Evolutionary conservation across 805 yeast genomes (phyloP).

Genomic region (Kazachstania kunashirensis): DNA sequence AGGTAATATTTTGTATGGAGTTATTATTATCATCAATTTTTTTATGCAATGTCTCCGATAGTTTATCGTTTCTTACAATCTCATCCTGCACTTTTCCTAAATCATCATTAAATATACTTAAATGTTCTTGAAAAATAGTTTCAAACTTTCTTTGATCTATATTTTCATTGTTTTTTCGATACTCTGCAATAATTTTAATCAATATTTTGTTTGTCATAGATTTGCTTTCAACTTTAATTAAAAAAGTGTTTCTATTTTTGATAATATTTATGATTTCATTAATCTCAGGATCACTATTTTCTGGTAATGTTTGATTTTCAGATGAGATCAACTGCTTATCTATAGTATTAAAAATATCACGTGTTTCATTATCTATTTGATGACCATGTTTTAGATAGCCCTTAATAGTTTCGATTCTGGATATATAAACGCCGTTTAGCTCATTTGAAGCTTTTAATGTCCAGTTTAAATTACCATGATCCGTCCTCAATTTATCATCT

Average conservation of each 20-base stretch:
- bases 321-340: constrained; percentile 31
- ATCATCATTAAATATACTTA: constrained; percentile 41
- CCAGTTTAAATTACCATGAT: constrained; percentile 49
- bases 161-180: constrained; percentile 29
- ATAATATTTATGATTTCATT: constrained; percentile 30
- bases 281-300: constrained; percentile 29
- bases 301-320: constrained; percentile 28
- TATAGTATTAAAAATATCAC: constrained; percentile 38
- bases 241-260: constrained; percentile 25
- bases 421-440: constrained; percentile 32
- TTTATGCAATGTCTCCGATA: constrained; percentile 36
- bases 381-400: constrained; percentile 47
- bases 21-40: not conserved
- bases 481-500: constrained; percentile 41
- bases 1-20: not conserved
- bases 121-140: constrained; percentile 34
- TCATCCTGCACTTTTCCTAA: constrained; percentile 38
- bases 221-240: constrained; percentile 36
- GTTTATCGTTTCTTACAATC: constrained; percentile 28
- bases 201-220: constrained; percentile 40
- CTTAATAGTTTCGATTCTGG: constrained; percentile 36
- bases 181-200: constrained; percentile 44
- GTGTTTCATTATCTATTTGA: constrained; percentile 49
- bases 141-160: constrained; percentile 27
- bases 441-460: constrained; percentile 37